phyloP scores from a whole-genome alignment of 192 early-diverging fungal species.

The Chytriomyces confervae region DNA sequence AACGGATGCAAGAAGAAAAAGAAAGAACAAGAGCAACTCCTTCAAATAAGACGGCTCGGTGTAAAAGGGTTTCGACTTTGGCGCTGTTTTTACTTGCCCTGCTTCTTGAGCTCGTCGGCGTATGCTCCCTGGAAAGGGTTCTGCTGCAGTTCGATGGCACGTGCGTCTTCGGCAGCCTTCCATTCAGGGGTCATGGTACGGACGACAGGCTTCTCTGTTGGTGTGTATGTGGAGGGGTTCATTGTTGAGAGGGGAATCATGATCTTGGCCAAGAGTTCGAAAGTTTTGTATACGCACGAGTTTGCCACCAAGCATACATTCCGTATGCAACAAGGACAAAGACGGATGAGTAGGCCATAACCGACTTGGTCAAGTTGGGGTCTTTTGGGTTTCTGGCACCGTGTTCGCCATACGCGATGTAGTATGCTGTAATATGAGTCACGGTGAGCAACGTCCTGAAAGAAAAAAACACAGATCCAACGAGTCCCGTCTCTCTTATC shows the following conservation, averaged over 20 bases:
- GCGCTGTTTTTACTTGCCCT: constrained; percentile 11
- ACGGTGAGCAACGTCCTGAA: not conserved
- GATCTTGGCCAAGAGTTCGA: not conserved
- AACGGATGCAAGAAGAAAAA: too few species aligned
- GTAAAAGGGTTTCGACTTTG: too few species aligned
- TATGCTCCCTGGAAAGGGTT: constrained; percentile 58
- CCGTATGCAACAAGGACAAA: constrained; percentile 67
- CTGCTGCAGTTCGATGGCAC: constrained; percentile 51
- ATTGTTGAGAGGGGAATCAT: not conserved
- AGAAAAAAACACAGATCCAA: not conserved
- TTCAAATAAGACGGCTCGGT: too few species aligned
- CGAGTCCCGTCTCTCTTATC: not conserved
- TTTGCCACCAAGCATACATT: constrained; percentile 46
- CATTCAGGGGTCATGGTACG: constrained; percentile 53
- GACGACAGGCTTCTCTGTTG: constrained; percentile 43
- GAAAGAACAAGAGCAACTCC: too few species aligned
- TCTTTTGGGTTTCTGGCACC: constrained; percentile 80
- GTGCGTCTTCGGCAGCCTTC: constrained; percentile 47
- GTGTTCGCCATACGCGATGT: constrained; percentile 93
- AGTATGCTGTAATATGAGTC: constrained; percentile 69
- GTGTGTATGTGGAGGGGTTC: not conserved
- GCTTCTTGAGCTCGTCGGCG: constrained; percentile 44
- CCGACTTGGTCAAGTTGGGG: constrained; percentile 74
- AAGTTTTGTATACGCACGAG: constrained; percentile 20
- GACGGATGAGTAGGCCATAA: constrained; percentile 50